phyloP scores from a whole-genome alignment of 306 rosid species.

The Gastrolobium bilobum region DNA sequence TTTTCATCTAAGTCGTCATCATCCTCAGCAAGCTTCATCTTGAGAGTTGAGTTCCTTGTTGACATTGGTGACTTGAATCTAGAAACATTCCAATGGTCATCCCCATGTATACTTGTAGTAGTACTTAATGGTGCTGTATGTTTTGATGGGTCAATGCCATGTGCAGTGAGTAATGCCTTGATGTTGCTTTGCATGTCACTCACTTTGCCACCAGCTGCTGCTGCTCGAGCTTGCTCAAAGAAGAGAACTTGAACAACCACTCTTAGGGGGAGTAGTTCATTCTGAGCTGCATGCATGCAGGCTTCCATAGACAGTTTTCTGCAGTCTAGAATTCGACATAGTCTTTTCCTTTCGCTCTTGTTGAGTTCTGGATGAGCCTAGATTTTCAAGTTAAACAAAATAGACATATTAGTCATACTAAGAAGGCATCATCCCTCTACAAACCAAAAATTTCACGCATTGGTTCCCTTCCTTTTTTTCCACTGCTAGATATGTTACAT shows the following conservation, averaged over 20 bases:
- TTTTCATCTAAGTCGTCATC: constrained; percentile 63
- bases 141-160: constrained; percentile 73
- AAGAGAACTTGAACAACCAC: constrained; percentile 92
- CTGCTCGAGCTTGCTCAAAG: constrained; percentile 89
- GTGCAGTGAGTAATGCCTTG: constrained; percentile 71
- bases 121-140: constrained; percentile 71
- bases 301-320: constrained; percentile 84
- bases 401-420: constrained; percentile 25
- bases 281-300: constrained; percentile 95
- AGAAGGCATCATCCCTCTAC: neutral
- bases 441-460: neutral
- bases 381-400: constrained; percentile 27
- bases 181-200: constrained; percentile 80
- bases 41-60: constrained; percentile 66
- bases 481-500: neutral
- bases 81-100: constrained; percentile 85
- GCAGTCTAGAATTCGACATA: constrained; percentile 83
- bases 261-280: constrained; percentile 85
- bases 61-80: constrained; percentile 80
- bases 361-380: constrained; percentile 86
- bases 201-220: constrained; percentile 71
- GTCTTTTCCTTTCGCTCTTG: constrained; percentile 87
- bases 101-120: constrained; percentile 67
- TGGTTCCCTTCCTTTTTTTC: no score
- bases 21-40: constrained; percentile 86